Percentiles rank a stretch among this genome's conserved stretches.
These are phyloP conservation scores for Ogataea glucozyma DNA, from an alignment of 805 yeast species.

Conservation along the genomic window DNA sequence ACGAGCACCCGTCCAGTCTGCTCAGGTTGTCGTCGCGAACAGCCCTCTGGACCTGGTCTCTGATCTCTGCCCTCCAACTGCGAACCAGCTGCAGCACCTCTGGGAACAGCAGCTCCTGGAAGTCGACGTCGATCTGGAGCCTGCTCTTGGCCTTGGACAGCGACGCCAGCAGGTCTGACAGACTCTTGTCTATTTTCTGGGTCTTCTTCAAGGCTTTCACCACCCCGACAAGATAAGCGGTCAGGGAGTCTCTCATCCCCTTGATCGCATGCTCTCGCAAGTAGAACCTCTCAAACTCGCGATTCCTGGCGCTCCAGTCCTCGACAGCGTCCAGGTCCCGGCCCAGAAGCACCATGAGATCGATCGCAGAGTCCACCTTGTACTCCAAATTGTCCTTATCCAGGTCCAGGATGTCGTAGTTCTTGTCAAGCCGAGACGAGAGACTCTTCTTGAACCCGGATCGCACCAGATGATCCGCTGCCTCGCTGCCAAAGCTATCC, in stretches of 20 bases:
- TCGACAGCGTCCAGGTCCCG: constrained; percentile 27
- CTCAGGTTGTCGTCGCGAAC: constrained; percentile 58
- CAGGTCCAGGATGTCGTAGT: constrained; percentile 17
- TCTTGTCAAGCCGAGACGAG: constrained; percentile 12
- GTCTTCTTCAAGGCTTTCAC: constrained; percentile 14
- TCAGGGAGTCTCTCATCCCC: constrained; percentile 22
- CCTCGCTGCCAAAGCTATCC: constrained; percentile 20
- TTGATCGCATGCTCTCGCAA: constrained; percentile 23
- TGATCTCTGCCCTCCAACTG: constrained; percentile 30
- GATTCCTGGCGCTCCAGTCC: constrained; percentile 29
- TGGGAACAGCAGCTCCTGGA: constrained; percentile 27
- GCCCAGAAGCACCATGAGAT: constrained; percentile 20
- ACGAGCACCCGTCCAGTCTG: constrained; percentile 35
- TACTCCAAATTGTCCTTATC: constrained; percentile 14
- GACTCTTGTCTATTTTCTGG: constrained; percentile 9
- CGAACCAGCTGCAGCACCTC: constrained; percentile 26
- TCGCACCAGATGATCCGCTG: constrained; percentile 16
- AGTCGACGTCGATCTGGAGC: constrained; percentile 25
- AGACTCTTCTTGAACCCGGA: constrained; percentile 13
- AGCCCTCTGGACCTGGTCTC: constrained; percentile 45
- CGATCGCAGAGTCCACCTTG: constrained; percentile 19
- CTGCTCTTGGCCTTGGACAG: constrained; percentile 19
- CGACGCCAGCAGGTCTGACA: constrained; percentile 14
- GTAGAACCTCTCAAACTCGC: constrained; percentile 23
- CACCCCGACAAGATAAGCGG: constrained; percentile 22